These are phyloP conservation scores for Desmodesmus armatus DNA, from an alignment of 139 green algal genomes.

Conservation along the genomic window DNA sequence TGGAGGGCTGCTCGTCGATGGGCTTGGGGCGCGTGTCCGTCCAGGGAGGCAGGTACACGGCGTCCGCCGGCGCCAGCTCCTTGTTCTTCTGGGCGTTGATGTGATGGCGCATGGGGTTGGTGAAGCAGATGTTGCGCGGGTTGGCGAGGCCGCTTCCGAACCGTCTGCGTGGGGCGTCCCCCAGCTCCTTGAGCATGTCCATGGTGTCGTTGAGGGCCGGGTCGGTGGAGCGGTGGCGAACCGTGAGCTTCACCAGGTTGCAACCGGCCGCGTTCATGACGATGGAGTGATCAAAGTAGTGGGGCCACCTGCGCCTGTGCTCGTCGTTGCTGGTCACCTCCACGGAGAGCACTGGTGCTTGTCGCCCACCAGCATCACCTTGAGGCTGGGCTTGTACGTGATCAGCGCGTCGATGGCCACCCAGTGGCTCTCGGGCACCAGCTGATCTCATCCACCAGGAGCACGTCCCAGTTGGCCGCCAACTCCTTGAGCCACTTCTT, in stretches of 20 bases:
- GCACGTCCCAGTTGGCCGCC: not conserved
- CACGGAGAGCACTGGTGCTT: not conserved
- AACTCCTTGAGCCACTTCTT: not conserved
- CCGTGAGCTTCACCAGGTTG: constrained; percentile 2
- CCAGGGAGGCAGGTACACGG: not conserved
- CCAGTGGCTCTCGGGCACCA: not conserved
- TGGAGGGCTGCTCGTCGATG: not conserved
- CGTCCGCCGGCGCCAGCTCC: not conserved
- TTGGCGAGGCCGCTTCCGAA: not conserved
- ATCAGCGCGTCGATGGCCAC: not conserved
- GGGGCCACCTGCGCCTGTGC: too few relatives aligned
- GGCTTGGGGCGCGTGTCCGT: not conserved
- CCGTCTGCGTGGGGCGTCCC: too few relatives aligned
- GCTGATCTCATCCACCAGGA: not conserved
- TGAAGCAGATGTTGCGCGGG: not conserved
- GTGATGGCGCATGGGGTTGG: not conserved
- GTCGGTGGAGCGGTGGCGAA: not conserved
- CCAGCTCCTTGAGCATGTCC: not conserved
- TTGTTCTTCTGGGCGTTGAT: not conserved
- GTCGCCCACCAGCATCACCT: not conserved
- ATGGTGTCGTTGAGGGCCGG: not conserved
- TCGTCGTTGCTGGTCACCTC: too few relatives aligned
- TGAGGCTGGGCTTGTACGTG: not conserved
- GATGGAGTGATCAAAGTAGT: constrained; percentile 19
- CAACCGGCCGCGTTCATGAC: not conserved